Evolutionary conservation across 2,329 filamentous ascomycete genomes (phyloP), one percentile per base, ranked within the genome.

Genomic region (Coniella lustricola): DNA sequence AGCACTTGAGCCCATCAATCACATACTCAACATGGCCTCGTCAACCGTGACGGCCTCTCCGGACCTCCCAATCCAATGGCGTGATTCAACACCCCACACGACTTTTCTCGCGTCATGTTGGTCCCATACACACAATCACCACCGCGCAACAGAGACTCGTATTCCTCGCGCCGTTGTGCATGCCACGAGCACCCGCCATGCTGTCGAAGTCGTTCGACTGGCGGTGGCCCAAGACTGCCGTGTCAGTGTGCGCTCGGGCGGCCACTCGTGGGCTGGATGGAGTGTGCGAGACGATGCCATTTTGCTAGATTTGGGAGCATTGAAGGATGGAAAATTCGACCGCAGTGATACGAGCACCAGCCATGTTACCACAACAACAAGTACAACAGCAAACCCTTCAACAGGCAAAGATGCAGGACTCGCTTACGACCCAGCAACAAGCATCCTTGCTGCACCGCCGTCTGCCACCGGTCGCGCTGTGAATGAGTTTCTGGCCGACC

Each of bases 191-290:
- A 56, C 61, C 9, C 46, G 59, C 3, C 65, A 73, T 46, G 58
- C 73, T 2, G 48, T 64, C 1, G 54, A 60, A 33, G 65, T 66
- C 1, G 66, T 73, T 2, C 54, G 59, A 21, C 57, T 74, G 7
- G 71, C 71, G 1, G 60, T 53, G 1, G 44, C 63, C 22, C 45
- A 58, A 7, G 55, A 60, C 7, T 64, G 59, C 47, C 62, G 68
- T 1, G 60, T 74, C 2, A 67, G 67, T 2, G 64, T 75, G 9
- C 65, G 71, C 9, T 71, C 70, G 7, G 72, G 72, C 2, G 72
- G 73, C 0, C 72, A 75, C 53, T 64, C 60, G 40, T 74, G 69
- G 67, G 68, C 71, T 0, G 70, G 62, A 0, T 75, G 71, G 71
- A 69, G 66, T 53, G 65, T 75, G 4, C 63, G 70, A 4, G 66